Evolutionary conservation across 768 basidiomycete species (phyloP), one percentile per base, ranked within the genome.

Genomic region (Tephrocybe sp.): DNA sequence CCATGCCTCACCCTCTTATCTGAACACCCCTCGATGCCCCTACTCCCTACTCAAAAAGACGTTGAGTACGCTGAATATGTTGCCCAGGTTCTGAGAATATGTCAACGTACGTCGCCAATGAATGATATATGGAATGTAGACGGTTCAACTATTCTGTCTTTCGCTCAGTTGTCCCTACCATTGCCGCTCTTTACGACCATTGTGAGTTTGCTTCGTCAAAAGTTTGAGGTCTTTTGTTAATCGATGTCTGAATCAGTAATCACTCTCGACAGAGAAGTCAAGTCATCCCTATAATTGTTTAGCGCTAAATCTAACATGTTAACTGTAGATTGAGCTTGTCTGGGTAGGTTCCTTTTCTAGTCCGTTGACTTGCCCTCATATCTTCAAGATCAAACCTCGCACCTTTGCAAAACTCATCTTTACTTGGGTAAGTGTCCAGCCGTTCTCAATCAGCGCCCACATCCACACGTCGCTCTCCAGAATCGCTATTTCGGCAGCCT

Each of bases 401-500:
- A 55, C 62, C 1, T 40, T 56, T 52, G 60, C 62, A 1, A 66
- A 61, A 53, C 16, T 49, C 19, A 16, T 66, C 11, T 65, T 66
- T 43, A 44, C 62, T 16, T 59, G 58, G 57, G 63, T 62, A 54
- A 19, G 61, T 39, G 28, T 31, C 47, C 13, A n/a, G 21, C 22
- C 15, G n/a, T 9, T 27, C 22, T 13, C 19, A 15, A 22, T 43
- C n/a, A 11, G 8, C 13, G n/a, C 27, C 18, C 24, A 24, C 32
- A 25, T 6, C 18, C 37, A 46, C 25, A 41, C 13, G 19, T 42
- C 21, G 15, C 15, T 32, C 22, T 27, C 12, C 31, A 67, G 64
- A 67, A 65, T 37, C 63, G 66, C 13, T 63, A 67, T 55, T 55
- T 64, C 32, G 64, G 64, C n/a, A 59, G 50, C 41, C 16, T 58